phyloP scores from a whole-genome alignment of 192 early-diverging fungal genomes.

The Coemansia javaensis region DNA sequence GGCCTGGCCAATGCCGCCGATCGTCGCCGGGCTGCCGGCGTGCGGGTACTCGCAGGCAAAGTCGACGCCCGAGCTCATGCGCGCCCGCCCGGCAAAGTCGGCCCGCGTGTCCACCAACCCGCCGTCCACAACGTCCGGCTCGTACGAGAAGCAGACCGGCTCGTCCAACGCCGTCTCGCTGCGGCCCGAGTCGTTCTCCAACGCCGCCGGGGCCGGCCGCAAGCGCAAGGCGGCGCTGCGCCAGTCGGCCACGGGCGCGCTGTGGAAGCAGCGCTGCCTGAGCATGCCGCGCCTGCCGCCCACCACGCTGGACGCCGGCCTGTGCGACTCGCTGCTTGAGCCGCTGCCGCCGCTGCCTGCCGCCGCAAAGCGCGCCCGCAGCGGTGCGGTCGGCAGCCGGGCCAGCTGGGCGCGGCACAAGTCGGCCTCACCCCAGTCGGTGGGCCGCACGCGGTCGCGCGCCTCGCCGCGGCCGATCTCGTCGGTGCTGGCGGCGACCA shows the following conservation, averaged over 20 bases:
- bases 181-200: conserved; percentile 27
- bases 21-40: not conserved
- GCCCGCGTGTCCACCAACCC: not conserved
- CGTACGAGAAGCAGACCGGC: not conserved
- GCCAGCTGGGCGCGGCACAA: too few relatives aligned
- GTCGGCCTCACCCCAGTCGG: conserved; percentile 1
- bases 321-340: conserved; percentile 31
- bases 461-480: conserved; percentile 9
- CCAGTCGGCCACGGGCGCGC: not conserved
- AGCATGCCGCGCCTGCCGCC: conserved; percentile 39
- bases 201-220: not conserved
- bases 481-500: not conserved
- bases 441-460: not conserved
- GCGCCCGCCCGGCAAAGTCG: not conserved
- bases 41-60: conserved; percentile 25
- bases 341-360: conserved; percentile 3
- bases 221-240: not conserved
- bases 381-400: too few relatives aligned
- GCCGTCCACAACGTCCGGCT: too few relatives aligned
- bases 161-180: conserved; percentile 19
- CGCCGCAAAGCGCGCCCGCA: too few relatives aligned
- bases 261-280: conserved; percentile 22
- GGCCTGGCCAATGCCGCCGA: conserved; percentile 15
- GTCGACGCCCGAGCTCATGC: conserved; percentile 27
- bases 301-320: conserved; percentile 25